These are phyloP conservation scores for Cenchrus purpureus DNA, from an alignment of 176 grass and related monocot genomes.

Conservation along the genomic window DNA sequence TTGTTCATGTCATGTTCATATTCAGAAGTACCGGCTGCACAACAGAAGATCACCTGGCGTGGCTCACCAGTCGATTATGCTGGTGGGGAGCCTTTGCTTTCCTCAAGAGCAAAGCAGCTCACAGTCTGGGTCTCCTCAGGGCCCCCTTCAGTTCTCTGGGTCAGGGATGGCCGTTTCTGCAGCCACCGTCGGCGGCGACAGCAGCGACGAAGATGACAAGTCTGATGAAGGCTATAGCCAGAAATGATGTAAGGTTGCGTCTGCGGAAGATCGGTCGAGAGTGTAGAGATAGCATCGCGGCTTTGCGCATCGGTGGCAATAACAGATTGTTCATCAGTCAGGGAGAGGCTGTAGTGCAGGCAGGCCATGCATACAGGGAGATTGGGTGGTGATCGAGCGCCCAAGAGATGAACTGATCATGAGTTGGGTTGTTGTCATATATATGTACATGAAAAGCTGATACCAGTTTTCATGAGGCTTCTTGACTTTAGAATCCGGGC, in stretches of 20 bases:
- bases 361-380: slow-evolving; percentile 48
- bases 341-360: slow-evolving; percentile 37
- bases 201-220: slow-evolving; percentile 63
- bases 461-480: slow-evolving; percentile 47
- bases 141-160: slow-evolving; percentile 63
- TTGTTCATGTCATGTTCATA: slow-evolving; percentile 1
- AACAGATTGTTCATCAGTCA: slow-evolving; percentile 32
- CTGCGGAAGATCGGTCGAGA: slow-evolving; percentile 19
- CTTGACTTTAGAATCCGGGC: slow-evolving; percentile 51
- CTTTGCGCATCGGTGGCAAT: slow-evolving; percentile 46
- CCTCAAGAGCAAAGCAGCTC: slow-evolving; percentile 65
- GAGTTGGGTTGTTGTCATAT: slow-evolving; percentile 31
- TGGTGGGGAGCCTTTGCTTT: slow-evolving; percentile 58
- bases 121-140: slow-evolving; percentile 73
- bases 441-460: slow-evolving; percentile 53
- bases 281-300: slow-evolving; percentile 41
- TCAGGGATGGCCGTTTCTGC: slow-evolving; percentile 59
- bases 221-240: slow-evolving; percentile 75
- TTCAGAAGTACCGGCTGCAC: slow-evolving; percentile 96
- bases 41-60: slow-evolving; percentile 51
- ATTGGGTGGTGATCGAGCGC: slow-evolving; percentile 25
- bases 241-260: slow-evolving; percentile 48
- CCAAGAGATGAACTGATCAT: slow-evolving; percentile 52
- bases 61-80: slow-evolving; percentile 33
- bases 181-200: slow-evolving; percentile 55